phyloP scores from a whole-genome alignment of 331 rosid genomes.

The Saraca asoca region DNA sequence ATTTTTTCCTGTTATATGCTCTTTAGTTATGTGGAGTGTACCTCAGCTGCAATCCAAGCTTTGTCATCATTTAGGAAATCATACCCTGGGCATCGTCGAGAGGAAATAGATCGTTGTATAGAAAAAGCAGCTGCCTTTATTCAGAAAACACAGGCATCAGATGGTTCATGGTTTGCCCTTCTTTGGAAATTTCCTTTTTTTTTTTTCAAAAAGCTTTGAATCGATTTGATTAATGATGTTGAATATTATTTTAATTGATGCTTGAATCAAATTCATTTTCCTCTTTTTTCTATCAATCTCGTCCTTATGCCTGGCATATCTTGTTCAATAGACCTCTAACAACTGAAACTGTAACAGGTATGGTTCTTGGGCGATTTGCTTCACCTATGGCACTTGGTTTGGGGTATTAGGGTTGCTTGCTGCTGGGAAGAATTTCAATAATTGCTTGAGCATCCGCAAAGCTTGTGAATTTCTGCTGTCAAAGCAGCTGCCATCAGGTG shows the following conservation, averaged over 20 bases:
- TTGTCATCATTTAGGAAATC: conserved; percentile 55
- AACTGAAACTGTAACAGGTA: conserved; percentile 59
- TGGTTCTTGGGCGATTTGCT: conserved; percentile 95
- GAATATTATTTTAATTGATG: neutral
- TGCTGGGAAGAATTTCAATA: conserved; percentile 65
- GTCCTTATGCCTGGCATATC: conserved; percentile 14
- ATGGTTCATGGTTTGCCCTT: conserved; percentile 84
- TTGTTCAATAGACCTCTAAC: conserved; percentile 27
- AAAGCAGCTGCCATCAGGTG: conserved; percentile 79
- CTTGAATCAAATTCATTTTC: conserved; percentile 27
- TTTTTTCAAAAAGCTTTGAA: conserved; percentile 17
- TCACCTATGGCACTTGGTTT: conserved; percentile 85
- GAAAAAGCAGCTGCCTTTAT: conserved; percentile 55
- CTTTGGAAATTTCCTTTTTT: conserved; percentile 3
- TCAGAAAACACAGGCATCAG: conserved; percentile 66
- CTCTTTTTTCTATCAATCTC: conserved; percentile 16
- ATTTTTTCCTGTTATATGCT: conserved; percentile 21
- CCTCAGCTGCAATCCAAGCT: conserved; percentile 92
- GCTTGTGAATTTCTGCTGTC: conserved; percentile 82
- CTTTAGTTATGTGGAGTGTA: conserved; percentile 73
- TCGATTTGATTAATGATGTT: conserved; percentile 30
- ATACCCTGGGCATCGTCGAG: conserved; percentile 66
- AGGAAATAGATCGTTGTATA: conserved; percentile 65
- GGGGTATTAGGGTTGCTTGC: conserved; percentile 75
- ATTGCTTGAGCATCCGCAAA: conserved; percentile 58